Base-by-base conservation (phyloP, 305 asterid genomes). In the Fraxinus albicans region DNA sequence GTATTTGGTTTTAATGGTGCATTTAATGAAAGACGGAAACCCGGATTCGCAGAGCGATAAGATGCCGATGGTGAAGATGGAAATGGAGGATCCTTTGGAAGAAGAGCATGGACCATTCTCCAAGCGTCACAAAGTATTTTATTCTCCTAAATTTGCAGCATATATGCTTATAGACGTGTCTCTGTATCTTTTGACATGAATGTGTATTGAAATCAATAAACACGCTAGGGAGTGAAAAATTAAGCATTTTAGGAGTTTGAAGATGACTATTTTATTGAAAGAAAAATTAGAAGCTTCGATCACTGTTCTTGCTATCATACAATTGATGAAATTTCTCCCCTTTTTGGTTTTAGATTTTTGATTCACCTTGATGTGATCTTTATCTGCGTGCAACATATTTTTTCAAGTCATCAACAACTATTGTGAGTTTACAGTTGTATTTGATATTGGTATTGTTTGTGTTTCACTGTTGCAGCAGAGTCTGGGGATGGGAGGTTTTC, bases 111-210 rank as follows among this genome's bases (percentile, higher is more conserved):
- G 88, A 19, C 97, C 94, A 29, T 86, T 91, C 69, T 84, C 84
- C 67, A 95, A 95, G 83, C 97, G 99, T 76, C 86, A 89, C 83
- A 95, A 90, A 82, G 93, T 90, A 90, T 19, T 75, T 44, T 73
- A 58, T 82, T 83, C 79, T 67, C 80, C 2, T 29, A 72, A 83
- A 82, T 74, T 4, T 29, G 53, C 10, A 33, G 5, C 73, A 70
- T 1, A 29, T 12, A 40, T 79, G 72, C 19, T 9, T 77, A 15
- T 13, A 79, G 8, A 42, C 8, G 15, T 76, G 73, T 15, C 8
- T 25, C 50, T 27, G 8, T 55, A 7, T 21, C 72, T 23, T 25
- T 81, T 21, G 25, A n/a, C 0, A 34, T 69, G 9, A 69, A 13
- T 31, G 75, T 69, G 34, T 29, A 1, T 12, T 69, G 75, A 29